Conservation (phyloP, 805 yeast genomes). For the Metschnikowia kunwiensis region DNA sequence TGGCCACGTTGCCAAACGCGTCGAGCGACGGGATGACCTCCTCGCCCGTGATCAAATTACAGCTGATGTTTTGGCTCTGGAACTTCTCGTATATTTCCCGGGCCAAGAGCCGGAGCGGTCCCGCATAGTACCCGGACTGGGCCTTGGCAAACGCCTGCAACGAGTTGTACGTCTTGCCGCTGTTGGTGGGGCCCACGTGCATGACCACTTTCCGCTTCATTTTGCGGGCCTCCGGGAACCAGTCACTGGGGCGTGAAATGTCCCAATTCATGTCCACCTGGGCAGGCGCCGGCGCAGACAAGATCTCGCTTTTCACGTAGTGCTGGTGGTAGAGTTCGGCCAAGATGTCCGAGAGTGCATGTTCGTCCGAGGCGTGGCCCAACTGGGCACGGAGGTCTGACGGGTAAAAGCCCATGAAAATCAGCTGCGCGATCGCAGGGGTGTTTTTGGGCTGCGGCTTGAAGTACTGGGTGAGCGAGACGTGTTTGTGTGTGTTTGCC, state of each 20-base stretch:
- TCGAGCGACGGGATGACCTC: constrained; percentile 75
- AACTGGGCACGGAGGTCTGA: constrained; percentile 17
- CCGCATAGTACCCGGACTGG: constrained; percentile 84
- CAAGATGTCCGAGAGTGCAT: constrained; percentile 6
- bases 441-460: constrained; percentile 11
- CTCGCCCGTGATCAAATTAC: constrained; percentile 94
- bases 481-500: background rate
- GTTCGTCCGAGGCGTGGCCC: constrained; percentile 14
- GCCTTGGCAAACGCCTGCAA: constrained; percentile 62
- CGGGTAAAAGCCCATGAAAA: constrained; percentile 22
- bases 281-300: background rate
- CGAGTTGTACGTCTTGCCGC: constrained; percentile 91
- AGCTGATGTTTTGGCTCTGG: constrained; percentile 58
- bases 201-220: constrained; percentile 75
- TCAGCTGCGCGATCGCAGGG: constrained; percentile 19
- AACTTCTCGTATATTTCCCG: constrained; percentile 87
- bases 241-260: constrained; percentile 39
- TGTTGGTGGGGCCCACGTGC: constrained; percentile 97
- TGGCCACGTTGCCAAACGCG: constrained; percentile 67
- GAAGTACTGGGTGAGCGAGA: constrained; percentile 7
- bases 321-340: constrained; percentile 11
- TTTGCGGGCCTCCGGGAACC: constrained; percentile 85
- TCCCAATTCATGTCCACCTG: constrained; percentile 17
- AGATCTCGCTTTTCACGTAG: constrained; percentile 6
- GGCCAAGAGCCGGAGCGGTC: constrained; percentile 87